Evolutionary conservation across 2,329 filamentous ascomycete genomes (phyloP), one percentile per base, ranked within the genome.

Genomic region (Grosmannia clavigera): DNA sequence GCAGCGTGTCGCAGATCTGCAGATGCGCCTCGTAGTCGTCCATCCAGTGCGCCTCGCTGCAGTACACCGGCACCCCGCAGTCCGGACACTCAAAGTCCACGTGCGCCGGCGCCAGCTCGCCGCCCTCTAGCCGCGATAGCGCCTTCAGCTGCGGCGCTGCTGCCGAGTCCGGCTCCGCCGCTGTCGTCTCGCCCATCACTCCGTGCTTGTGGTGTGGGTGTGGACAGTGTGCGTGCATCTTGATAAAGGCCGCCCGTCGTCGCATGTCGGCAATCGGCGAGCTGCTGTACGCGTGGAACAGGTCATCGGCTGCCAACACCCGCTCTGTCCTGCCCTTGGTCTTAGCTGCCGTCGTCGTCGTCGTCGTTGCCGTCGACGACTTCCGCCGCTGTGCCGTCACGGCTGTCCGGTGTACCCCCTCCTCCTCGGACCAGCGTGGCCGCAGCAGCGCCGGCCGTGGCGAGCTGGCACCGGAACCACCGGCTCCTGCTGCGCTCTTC

Each of bases 51-150:
- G 90, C 87, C 73, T 96, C 88, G 66, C 85, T 92, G 76, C 94
- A 99, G 70, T 94, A 95, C 7, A 96, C 85, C 0, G 95, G 92
- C 51, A 97, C 82, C 16, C 94, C 94, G 67, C 94, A 99, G 72
- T 99, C 92, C 0, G 94, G 92, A 68, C 94, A 99, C 72, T 97
- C 94, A 69, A 95, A 96, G 66, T 88, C 80, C 58, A 96, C 90
- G 72, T 96, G 90, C 19, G 86, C 85, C 0, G 92, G 87, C 11
- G 90, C 80, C 63, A 84, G 73, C 48, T 73, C 83, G 2, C 57
- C 51, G 12, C 76, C 80, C 22, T 74, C 64, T 9, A 81, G 56
- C 50, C 64, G 61, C 57, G 57, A 62, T 19, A 66, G 61, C 50
- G 63, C 57, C 60, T 64, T 58, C n/a, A 63, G 61, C 53, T 50